Evolutionary conservation across 352 stramenopile genomes (phyloP).

Genomic region (Globisporangium emineosum): DNA sequence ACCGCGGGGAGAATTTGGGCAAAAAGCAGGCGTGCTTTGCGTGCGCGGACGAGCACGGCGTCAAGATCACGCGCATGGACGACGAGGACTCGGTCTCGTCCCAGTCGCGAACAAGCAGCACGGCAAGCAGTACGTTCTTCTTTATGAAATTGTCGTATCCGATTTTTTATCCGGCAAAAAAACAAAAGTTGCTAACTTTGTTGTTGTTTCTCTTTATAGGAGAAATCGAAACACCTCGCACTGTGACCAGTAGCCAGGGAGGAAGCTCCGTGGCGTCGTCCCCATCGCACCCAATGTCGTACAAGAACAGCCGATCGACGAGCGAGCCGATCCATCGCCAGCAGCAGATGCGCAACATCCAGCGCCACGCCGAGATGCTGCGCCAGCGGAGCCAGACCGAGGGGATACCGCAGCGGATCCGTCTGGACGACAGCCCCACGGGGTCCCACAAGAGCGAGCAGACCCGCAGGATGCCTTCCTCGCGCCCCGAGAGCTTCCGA

Average conservation of each 20-base stretch:
- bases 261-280: conserved; percentile 1
- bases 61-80: conserved; percentile 22
- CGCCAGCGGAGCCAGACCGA: conserved; percentile 14
- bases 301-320: conserved; percentile 7
- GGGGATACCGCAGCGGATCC: conserved; percentile 3
- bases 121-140: conserved; percentile 9
- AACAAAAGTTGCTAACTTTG: not conserved
- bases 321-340: conserved; percentile 17
- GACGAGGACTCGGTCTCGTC: conserved; percentile 16
- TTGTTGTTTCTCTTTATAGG: not conserved
- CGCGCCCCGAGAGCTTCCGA: not conserved
- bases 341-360: conserved; percentile 16
- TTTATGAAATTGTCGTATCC: not conserved
- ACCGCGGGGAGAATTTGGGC: conserved; percentile 38
- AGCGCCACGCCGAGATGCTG: conserved; percentile 15
- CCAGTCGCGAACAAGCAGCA: conserved; percentile 12
- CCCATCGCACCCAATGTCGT: not conserved
- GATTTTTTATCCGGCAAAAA: not conserved
- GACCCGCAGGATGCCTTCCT: not conserved
- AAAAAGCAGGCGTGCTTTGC: conserved; percentile 52
- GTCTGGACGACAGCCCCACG: conserved; percentile 5
- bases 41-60: conserved; percentile 47
- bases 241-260: conserved; percentile 1
- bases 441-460: conserved; percentile 9
- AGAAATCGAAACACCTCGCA: conserved; percentile 11